phyloP scores from a whole-genome alignment of 441 rosid species.

The Iberis amara region DNA sequence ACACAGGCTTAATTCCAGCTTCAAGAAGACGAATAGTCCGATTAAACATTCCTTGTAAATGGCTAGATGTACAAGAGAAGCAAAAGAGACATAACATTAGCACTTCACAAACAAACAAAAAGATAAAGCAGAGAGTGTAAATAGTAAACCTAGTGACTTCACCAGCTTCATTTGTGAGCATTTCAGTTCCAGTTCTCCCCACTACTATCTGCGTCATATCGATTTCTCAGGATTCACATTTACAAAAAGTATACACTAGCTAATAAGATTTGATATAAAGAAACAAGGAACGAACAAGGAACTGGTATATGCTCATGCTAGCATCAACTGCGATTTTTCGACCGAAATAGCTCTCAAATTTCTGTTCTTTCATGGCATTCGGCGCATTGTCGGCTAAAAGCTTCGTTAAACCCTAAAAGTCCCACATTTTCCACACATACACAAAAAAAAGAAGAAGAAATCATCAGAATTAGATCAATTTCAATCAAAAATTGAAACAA shows the following conservation, averaged over 20 bases:
- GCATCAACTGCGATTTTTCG: constrained; percentile 88
- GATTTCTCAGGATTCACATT: neutral
- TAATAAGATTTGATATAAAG: neutral
- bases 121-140: neutral
- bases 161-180: constrained; percentile 91
- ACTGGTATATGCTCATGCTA: constrained; percentile 90
- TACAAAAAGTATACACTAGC: neutral
- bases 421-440: neutral
- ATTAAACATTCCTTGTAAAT: constrained; percentile 89
- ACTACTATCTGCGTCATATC: constrained; percentile 64
- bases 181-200: constrained; percentile 83
- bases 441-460: no score
- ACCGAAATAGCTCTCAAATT: constrained; percentile 77
- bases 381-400: constrained; percentile 88
- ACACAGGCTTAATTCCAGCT: constrained; percentile 96
- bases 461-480: no score
- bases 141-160: constrained; percentile 81
- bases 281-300: constrained; percentile 46
- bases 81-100: constrained; percentile 10
- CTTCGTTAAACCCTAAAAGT: constrained; percentile 77
- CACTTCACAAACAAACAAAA: neutral
- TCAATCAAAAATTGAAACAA: no score
- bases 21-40: constrained; percentile 93
- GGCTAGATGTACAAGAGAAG: constrained; percentile 40
- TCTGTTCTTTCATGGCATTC: constrained; percentile 71